phyloP scores from a whole-genome alignment of 2,329 filamentous ascomycete genomes.

The Venturia asperata region DNA sequence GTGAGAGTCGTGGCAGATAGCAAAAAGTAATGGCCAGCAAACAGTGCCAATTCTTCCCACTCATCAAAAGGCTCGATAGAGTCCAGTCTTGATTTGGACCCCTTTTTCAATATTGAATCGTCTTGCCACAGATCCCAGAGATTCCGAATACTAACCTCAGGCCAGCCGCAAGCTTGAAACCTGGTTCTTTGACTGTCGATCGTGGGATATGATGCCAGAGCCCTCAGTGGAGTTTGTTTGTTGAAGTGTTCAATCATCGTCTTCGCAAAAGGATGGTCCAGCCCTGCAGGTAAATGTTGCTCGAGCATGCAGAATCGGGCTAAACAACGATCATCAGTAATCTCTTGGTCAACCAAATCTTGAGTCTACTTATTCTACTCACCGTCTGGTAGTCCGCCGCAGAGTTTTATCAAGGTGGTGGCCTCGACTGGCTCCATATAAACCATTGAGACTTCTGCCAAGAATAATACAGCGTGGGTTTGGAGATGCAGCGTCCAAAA shows the following conservation, averaged over 20 bases:
- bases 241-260: constrained; percentile 82
- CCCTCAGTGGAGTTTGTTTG: constrained; percentile 72
- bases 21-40: constrained; percentile 77
- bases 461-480: constrained; percentile 62
- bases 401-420: constrained; percentile 56
- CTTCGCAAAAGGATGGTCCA: constrained; percentile 71
- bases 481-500: constrained; percentile 51
- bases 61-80: constrained; percentile 83
- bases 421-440: constrained; percentile 74
- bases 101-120: constrained; percentile 44
- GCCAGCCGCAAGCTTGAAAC: constrained; percentile 65
- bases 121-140: constrained; percentile 81
- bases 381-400: constrained; percentile 56
- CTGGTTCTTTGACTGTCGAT: constrained; percentile 58
- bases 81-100: constrained; percentile 58
- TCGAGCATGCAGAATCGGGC: constrained; percentile 82
- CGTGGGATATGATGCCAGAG: constrained; percentile 62
- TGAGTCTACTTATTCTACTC: constrained; percentile 25
- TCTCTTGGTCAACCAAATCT: constrained; percentile 18
- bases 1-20: constrained; percentile 48
- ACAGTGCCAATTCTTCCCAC: constrained; percentile 89
- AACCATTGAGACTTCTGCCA: constrained; percentile 84
- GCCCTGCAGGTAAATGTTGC: constrained; percentile 73
- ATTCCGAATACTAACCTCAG: constrained; percentile 53
- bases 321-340: constrained; percentile 25